Percentiles rank a stretch among this genome's conserved stretches.
phyloP scores from a whole-genome alignment of 148 eudicot species.

The Nyssa sinensis region DNA sequence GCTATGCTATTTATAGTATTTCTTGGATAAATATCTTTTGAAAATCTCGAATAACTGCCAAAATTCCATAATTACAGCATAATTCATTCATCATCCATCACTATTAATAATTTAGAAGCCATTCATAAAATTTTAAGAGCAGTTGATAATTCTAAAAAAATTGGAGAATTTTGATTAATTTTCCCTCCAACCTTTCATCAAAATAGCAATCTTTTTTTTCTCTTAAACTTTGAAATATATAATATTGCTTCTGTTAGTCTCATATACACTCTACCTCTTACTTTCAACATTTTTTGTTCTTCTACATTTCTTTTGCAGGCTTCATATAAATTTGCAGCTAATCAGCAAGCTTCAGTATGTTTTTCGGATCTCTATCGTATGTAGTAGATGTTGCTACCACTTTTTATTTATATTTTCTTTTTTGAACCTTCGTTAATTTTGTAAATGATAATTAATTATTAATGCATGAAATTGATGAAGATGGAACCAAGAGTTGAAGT shows the following conservation, averaged over 20 bases:
- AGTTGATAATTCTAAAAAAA: too few relatives aligned
- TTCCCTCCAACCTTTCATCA: too few relatives aligned
- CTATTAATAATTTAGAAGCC: too few relatives aligned
- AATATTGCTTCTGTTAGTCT: background rate
- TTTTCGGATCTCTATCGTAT: constrained; percentile 11
- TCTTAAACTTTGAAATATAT: background rate
- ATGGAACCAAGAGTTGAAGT: constrained; percentile 5
- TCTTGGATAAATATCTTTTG: too few relatives aligned
- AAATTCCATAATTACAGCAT: too few relatives aligned
- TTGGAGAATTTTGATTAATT: too few relatives aligned
- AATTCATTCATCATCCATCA: background rate
- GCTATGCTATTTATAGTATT: too few relatives aligned
- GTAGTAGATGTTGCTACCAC: background rate
- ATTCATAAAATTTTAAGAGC: too few relatives aligned
- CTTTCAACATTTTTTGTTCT: background rate
- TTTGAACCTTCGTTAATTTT: background rate
- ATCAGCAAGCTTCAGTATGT: constrained; percentile 9
- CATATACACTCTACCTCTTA: background rate
- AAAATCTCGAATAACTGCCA: too few relatives aligned
- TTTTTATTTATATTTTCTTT: background rate
- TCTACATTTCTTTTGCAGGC: background rate
- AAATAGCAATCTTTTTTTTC: too few relatives aligned
- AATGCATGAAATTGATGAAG: constrained; percentile 13
- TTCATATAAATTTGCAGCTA: background rate
- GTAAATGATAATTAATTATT: constrained; percentile 8